These are phyloP conservation scores for Candida buenavistaensis DNA, from an alignment of 1,139 yeast genomes.

Conservation along the genomic window DNA sequence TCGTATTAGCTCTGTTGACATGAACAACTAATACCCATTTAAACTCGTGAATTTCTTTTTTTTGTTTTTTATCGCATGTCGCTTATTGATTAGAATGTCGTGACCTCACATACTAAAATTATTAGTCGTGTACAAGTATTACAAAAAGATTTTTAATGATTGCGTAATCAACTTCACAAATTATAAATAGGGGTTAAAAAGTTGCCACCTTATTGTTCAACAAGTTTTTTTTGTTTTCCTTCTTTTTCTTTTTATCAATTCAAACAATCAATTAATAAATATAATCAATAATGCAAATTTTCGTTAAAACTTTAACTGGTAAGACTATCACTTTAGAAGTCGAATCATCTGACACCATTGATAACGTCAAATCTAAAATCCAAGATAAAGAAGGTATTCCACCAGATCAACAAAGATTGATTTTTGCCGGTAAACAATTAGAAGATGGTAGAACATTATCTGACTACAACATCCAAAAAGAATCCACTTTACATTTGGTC, in stretches of 20 bases:
- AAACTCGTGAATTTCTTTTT: slow-evolving; percentile 1
- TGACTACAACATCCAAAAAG: slow-evolving; percentile 69
- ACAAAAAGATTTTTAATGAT: too few relatives aligned
- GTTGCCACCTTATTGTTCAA: slow-evolving; percentile 7
- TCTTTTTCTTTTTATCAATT: too few relatives aligned
- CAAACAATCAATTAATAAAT: slow-evolving; percentile 66
- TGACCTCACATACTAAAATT: not conserved
- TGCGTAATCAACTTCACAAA: not conserved
- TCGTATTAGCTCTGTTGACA: too few relatives aligned
- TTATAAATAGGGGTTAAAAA: slow-evolving; percentile 7
- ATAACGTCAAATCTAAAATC: slow-evolving; percentile 67
- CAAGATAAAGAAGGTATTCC: slow-evolving; percentile 70
- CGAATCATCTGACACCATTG: slow-evolving; percentile 73
- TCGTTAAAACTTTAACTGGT: slow-evolving; percentile 97
- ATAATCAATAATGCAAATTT: slow-evolving; percentile 96
- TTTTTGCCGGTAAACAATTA: slow-evolving; percentile 60
- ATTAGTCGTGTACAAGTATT: slow-evolving; percentile 1
- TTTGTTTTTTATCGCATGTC: not conserved
- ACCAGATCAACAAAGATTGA: slow-evolving; percentile 56
- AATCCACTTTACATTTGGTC: slow-evolving; percentile 91
- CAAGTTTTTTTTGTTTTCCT: slow-evolving; percentile 3
- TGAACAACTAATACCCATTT: too few relatives aligned
- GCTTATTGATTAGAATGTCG: not conserved
- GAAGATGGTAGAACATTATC: slow-evolving; percentile 69
- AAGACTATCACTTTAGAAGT: slow-evolving; percentile 73